These are phyloP conservation scores for Yamadazyma diddensiae DNA, from an alignment of 1,139 yeast genomes.

Conservation along the genomic window DNA sequence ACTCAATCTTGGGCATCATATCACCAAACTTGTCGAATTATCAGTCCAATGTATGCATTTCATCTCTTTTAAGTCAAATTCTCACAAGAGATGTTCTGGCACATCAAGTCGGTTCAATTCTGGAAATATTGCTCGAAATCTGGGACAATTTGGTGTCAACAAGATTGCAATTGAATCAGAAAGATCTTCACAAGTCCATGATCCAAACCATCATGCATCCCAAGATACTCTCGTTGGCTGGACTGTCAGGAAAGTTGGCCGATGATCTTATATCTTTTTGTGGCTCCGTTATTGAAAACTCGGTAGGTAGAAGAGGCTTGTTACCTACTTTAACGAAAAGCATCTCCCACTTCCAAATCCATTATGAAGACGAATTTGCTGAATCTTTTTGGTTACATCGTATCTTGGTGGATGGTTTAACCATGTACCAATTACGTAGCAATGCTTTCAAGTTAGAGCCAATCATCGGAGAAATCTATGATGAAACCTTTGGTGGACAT, in stretches of 20 bases:
- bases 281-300: conserved; percentile 42
- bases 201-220: conserved; percentile 31
- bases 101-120: conserved; percentile 15
- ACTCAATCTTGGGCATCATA: conserved; percentile 10
- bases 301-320: conserved; percentile 67
- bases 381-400: conserved; percentile 51
- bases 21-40: conserved; percentile 24
- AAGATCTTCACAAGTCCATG: conserved; percentile 55
- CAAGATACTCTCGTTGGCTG: conserved; percentile 11
- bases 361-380: conserved; percentile 29
- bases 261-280: conserved; percentile 35
- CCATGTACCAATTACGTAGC: conserved; percentile 52
- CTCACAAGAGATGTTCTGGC: conserved; percentile 6
- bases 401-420: conserved; percentile 45
- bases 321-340: conserved; percentile 55
- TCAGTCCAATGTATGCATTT: conserved; percentile 25
- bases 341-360: conserved; percentile 40
- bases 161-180: conserved; percentile 64
- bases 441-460: conserved; percentile 61
- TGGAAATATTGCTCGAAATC: conserved; percentile 35
- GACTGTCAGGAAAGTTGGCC: conserved; percentile 16
- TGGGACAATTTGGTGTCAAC: conserved; percentile 64
- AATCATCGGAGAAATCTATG: conserved; percentile 51
- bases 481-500: conserved; percentile 25
- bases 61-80: conserved; percentile 14